Percentiles rank a stretch among this genome's conserved stretches.
Conservation (phyloP, 352 stramenopile species). For the Phytophthora sojae region DNA sequence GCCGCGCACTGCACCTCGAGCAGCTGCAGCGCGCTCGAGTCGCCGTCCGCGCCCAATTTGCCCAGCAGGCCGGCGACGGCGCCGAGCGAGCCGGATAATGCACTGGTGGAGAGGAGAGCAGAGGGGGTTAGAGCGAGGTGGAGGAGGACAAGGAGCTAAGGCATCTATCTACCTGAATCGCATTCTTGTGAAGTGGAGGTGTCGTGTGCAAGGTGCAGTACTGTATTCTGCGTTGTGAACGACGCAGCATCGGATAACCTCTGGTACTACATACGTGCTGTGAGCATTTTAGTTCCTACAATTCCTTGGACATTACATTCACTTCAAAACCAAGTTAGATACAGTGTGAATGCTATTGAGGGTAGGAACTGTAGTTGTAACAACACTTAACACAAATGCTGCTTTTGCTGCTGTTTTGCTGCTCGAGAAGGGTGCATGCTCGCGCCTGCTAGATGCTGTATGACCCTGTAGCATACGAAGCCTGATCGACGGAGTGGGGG, state of each 20-base stretch:
- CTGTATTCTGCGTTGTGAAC: neutral
- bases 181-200: neutral
- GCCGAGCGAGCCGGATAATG: slow-evolving; percentile 52
- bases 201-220: neutral
- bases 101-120: slow-evolving; percentile 32
- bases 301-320: no score
- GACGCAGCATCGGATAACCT: neutral
- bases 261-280: neutral
- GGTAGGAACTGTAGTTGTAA: no score
- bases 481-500: no score
- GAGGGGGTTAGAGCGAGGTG: neutral
- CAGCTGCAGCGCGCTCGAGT: slow-evolving; percentile 29
- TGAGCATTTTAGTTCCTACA: neutral
- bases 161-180: slow-evolving; percentile 9
- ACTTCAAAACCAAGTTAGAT: no score
- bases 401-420: neutral
- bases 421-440: neutral
- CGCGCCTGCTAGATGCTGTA: no score
- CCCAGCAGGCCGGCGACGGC: slow-evolving; percentile 58
- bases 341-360: no score
- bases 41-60: slow-evolving; percentile 52
- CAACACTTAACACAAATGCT: no score
- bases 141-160: neutral
- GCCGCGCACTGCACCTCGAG: slow-evolving; percentile 21
- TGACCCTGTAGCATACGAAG: no score